Evolutionary conservation across 2,329 filamentous ascomycete species (phyloP).

Genomic region (Nemania abortiva): DNA sequence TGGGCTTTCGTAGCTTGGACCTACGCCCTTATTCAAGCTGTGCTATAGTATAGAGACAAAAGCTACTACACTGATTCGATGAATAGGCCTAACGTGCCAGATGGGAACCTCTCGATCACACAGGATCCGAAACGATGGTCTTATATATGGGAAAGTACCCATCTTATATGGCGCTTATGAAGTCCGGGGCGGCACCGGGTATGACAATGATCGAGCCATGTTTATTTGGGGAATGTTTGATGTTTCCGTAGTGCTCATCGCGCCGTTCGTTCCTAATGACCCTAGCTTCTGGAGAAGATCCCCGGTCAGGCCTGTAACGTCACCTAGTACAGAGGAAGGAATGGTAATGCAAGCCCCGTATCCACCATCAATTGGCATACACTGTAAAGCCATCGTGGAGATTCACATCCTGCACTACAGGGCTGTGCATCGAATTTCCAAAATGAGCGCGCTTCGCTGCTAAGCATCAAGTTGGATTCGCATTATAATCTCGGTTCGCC

Average conservation of each 20-base stretch:
- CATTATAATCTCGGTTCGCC: conserved; percentile 3
- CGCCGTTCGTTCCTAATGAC: conserved; percentile 7
- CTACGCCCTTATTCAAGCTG: not conserved
- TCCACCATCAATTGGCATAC: conserved; percentile 19
- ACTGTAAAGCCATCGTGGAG: conserved; percentile 5
- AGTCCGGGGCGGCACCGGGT: conserved; percentile 13
- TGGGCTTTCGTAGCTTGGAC: conserved; percentile 20
- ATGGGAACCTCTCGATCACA: not conserved
- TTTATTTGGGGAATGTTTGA: conserved; percentile 19
- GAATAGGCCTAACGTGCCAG: conserved; percentile 6
- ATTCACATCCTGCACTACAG: conserved; percentile 11
- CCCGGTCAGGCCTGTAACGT: conserved; percentile 21
- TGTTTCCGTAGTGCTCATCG: conserved; percentile 24
- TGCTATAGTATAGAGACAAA: not conserved
- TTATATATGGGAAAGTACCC: conserved; percentile 27
- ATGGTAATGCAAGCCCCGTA: conserved; percentile 31
- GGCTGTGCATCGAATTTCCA: conserved; percentile 26
- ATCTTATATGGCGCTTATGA: conserved; percentile 2
- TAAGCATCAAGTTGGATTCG: conserved; percentile 20
- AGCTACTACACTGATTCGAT: conserved; percentile 20
- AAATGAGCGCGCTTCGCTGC: conserved; percentile 14
- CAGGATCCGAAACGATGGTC: conserved; percentile 10
- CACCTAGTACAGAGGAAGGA: conserved; percentile 24
- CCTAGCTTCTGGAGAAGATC: conserved; percentile 20
- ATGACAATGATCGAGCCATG: conserved; percentile 18